These are phyloP conservation scores for Salix udensis DNA, from an alignment of 345 rosid genomes.

Conservation along the genomic window DNA sequence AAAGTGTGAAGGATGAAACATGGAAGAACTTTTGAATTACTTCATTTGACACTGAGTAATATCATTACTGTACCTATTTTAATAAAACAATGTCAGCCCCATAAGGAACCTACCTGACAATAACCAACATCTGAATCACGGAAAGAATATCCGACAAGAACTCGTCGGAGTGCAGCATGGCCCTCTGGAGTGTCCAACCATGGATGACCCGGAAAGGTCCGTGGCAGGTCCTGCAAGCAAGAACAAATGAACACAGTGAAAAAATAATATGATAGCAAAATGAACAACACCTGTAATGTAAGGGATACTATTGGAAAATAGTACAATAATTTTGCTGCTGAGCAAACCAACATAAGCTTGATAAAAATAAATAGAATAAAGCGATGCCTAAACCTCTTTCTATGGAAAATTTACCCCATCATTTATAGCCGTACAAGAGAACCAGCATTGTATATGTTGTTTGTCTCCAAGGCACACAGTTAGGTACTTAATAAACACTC, in stretches of 20 bases:
- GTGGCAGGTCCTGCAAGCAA: slow-evolving; percentile 75
- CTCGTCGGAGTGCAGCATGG: slow-evolving; percentile 86
- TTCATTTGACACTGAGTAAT: neutral
- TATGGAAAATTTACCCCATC: neutral
- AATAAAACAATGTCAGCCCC: neutral
- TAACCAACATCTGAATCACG: slow-evolving; percentile 99
- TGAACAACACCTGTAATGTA: neutral
- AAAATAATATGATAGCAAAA: slow-evolving; percentile 7
- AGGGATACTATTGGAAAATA: neutral
- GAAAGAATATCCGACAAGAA: slow-evolving; percentile 93
- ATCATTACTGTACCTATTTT: neutral
- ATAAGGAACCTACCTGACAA: slow-evolving; percentile 70
- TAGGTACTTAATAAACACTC: neutral
- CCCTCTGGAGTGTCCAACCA: slow-evolving; percentile 99
- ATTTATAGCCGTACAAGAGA: neutral
- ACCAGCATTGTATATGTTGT: neutral
- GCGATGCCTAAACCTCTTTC: neutral
- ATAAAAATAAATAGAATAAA: neutral
- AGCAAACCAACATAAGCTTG: neutral
- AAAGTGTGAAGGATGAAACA: neutral
- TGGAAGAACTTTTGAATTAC: neutral
- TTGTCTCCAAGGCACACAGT: neutral
- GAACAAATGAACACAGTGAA: slow-evolving; percentile 4
- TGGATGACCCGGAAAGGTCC: slow-evolving; percentile 98
- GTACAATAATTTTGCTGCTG: neutral